Evolutionary conservation across 2,329 filamentous ascomycete genomes (phyloP).

Genomic region (Penicillium nordicum): DNA sequence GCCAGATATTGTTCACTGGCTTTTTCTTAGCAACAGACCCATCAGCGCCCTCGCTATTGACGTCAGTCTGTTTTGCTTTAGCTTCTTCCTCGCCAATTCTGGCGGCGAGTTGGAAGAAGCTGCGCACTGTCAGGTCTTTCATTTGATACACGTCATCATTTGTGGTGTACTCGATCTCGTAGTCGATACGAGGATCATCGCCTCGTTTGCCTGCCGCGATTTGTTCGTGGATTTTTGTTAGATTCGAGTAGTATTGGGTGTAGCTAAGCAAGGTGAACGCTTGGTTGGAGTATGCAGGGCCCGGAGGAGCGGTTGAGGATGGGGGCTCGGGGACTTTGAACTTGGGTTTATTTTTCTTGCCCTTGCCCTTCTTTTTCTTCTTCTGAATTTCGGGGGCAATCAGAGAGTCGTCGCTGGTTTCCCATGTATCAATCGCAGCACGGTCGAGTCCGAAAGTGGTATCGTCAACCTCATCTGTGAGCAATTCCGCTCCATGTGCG

Average conservation of each 20-base stretch:
- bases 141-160: conserved; percentile 72
- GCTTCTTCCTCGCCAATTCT: conserved; percentile 60
- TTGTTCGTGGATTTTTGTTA: conserved; percentile 84
- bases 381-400: conserved; percentile 12
- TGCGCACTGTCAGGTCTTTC: conserved; percentile 78
- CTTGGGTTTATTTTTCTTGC: conserved; percentile 54
- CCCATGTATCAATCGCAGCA: neutral
- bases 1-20: conserved; percentile 64
- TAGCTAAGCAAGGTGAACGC: conserved; percentile 74
- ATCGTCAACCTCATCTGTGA: conserved; percentile 1
- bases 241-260: conserved; percentile 88
- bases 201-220: conserved; percentile 55
- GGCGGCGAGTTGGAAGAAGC: conserved; percentile 73
- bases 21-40: conserved; percentile 34
- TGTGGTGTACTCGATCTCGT: conserved; percentile 82
- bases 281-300: conserved; percentile 87
- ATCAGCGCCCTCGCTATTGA: conserved; percentile 8
- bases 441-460: neutral
- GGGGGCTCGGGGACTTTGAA: conserved; percentile 69
- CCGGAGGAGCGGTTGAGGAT: conserved; percentile 68
- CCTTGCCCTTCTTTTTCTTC: conserved; percentile 46
- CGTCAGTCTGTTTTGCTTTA: conserved; percentile 12
- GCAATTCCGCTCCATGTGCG: conserved; percentile 34
- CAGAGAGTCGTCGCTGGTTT: neutral
- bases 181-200: conserved; percentile 60